Evolutionary conservation across 2,329 filamentous ascomycete genomes (phyloP), one percentile per base, ranked within the genome.

Genomic region (Trichoderma sp.): DNA sequence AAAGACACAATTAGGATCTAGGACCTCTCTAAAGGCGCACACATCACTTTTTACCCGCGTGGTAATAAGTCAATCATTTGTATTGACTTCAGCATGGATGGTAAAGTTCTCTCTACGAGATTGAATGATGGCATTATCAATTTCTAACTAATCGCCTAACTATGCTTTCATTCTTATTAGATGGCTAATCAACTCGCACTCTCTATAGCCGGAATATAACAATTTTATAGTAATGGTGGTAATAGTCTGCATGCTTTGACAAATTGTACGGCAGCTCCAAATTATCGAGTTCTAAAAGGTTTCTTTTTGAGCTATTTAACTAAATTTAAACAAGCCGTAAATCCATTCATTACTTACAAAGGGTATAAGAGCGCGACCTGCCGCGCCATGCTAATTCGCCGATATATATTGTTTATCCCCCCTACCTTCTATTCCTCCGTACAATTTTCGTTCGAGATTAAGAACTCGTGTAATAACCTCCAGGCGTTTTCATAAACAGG

Each of bases 401-500:
- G 13, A 34, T 25, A 12, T 32, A 48, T 52, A 12, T 63, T 42
- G 42, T 52, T 35, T 15, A 25, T 15, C 7, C 19, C 27, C 39
- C 8, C 15, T n/a, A 7, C 42, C 8, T 37, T 52, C 29, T 35
- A 61, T 17, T 37, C 8, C 32, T 50, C 42, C 32, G 27, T 50
- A 12, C 6, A 7, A 3, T 32, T 22, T 9, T 63, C 59, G 19
- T 52, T 52, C n/a, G 29, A 1, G 6, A 5, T 27, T n/a, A 63
- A 37, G 5, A 63, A 27, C 19, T 63, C 59, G 5, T 27, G 59
- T 15, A 63, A 19, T 6, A 63, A 19, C 3, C 27, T 63, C 59
- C 59, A 63, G 7, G 59, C 59, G 10, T 63, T 63, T 27, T 63
- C 59, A 6, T 63, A 63, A 35, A 63, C 42, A 0, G 59, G 59